Conservation (phyloP, 1,284 basidiomycete species). For the Apiotrichum brassicae region DNA sequence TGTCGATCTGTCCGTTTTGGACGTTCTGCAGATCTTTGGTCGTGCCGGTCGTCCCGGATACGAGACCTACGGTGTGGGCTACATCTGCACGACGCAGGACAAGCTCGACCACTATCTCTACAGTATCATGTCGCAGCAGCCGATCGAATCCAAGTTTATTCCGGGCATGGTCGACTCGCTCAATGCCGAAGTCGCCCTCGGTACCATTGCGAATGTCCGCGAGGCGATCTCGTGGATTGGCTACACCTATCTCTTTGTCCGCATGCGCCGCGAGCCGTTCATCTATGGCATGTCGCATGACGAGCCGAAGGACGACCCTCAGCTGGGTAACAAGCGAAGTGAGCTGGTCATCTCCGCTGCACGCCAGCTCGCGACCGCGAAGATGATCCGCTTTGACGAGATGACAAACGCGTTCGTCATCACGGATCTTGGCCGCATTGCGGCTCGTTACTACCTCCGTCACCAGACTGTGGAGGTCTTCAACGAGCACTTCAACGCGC, state of each 20-base stretch:
- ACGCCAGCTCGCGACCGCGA: conserved; percentile 60
- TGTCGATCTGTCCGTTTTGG: conserved; percentile 87
- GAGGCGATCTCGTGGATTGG: conserved; percentile 95
- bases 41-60: conserved; percentile 94
- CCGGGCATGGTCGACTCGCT: conserved; percentile 83
- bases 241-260: conserved; percentile 94
- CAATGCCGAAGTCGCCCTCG: conserved; percentile 92
- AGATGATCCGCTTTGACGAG: conserved; percentile 78
- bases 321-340: conserved; percentile 66
- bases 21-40: conserved; percentile 96
- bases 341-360: conserved; percentile 69
- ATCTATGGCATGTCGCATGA: conserved; percentile 83
- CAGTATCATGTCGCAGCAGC: conserved; percentile 82
- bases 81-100: conserved; percentile 90
- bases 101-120: conserved; percentile 90
- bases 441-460: conserved; percentile 93
- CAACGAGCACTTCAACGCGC: conserved; percentile 70
- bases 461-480: conserved; percentile 83
- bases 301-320: conserved; percentile 66
- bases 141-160: conserved; percentile 95
- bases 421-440: conserved; percentile 87
- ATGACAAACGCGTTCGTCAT: conserved; percentile 60
- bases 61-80: conserved; percentile 92
- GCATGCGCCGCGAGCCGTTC: conserved; percentile 89
- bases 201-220: conserved; percentile 79